These are phyloP conservation scores for Neonectria neomacrospora DNA, from an alignment of 2,329 filamentous ascomycete species.

Conservation along the genomic window DNA sequence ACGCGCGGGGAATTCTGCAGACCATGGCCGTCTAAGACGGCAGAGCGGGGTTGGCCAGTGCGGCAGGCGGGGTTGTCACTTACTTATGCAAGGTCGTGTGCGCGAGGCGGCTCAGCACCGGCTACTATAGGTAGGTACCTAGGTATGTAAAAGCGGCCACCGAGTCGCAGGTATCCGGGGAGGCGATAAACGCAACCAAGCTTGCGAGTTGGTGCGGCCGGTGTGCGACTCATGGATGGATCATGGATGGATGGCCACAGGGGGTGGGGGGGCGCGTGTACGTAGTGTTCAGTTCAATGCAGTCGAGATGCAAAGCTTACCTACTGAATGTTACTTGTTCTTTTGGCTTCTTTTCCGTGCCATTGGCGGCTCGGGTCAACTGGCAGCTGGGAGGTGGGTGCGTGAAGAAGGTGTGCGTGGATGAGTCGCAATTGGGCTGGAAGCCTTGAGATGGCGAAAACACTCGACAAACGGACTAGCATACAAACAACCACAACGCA, in stretches of 20 bases:
- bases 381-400: not conserved
- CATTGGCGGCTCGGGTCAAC: not conserved
- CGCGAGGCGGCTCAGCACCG: not conserved
- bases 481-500: not conserved
- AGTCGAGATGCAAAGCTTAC: not conserved
- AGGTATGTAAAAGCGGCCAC: conserved; percentile 27
- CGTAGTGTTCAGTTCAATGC: not conserved
- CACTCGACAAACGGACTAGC: not conserved
- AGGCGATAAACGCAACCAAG: conserved; percentile 20
- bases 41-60: not conserved
- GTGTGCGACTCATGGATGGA: conserved; percentile 25
- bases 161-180: not conserved
- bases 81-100: conserved; percentile 17
- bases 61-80: not conserved
- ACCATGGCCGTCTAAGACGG: conserved; percentile 14
- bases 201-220: conserved; percentile 11
- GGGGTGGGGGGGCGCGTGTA: not conserved
- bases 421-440: conserved; percentile 10
- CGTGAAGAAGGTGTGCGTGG: not conserved
- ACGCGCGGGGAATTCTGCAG: not conserved
- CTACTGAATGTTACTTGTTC: not conserved
- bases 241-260: conserved; percentile 14
- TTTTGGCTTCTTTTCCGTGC: not conserved
- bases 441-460: conserved; percentile 3
- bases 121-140: too few species aligned